phyloP scores from a whole-genome alignment of 805 yeast species.

The Ogataea wickerhamii region DNA sequence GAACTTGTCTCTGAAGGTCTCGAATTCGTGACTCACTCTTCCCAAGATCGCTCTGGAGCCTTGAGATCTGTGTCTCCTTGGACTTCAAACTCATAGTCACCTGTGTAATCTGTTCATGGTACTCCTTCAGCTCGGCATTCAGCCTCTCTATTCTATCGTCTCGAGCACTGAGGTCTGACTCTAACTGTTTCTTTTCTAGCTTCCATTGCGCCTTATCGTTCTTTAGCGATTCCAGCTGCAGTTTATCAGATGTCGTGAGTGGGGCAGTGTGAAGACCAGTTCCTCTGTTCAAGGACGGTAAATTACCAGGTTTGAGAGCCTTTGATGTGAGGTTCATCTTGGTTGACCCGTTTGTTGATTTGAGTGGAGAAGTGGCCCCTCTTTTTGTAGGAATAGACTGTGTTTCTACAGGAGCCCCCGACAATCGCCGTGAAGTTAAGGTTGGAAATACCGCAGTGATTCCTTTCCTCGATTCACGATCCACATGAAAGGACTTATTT shows the following conservation, averaged over 20 bases:
- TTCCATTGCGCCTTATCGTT: slow-evolving; percentile 51
- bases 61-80: slow-evolving; percentile 62
- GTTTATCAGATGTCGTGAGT: slow-evolving; percentile 30
- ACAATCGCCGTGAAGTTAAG: slow-evolving; percentile 12
- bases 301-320: slow-evolving; percentile 20
- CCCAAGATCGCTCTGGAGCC: slow-evolving; percentile 62
- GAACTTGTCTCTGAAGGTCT: slow-evolving; percentile 21
- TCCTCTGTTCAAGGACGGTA: slow-evolving; percentile 16
- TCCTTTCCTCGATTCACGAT: slow-evolving; percentile 2
- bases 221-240: slow-evolving; percentile 49
- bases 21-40: slow-evolving; percentile 44
- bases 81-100: slow-evolving; percentile 54
- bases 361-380: slow-evolving; percentile 67
- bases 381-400: slow-evolving; percentile 57
- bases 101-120: slow-evolving; percentile 49
- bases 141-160: slow-evolving; percentile 32
- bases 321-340: slow-evolving; percentile 29
- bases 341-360: slow-evolving; percentile 20
- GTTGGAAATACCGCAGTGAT: slow-evolving; percentile 7
- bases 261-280: slow-evolving; percentile 15
- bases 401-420: slow-evolving; percentile 10
- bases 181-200: slow-evolving; percentile 31
- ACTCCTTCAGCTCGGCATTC: slow-evolving; percentile 36
- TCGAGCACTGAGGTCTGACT: slow-evolving; percentile 28
- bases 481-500: not conserved